Evolutionary conservation across 169 alveolate genomes (phyloP), one percentile per base, ranked within the genome.

Genomic region (Cryptosporidium muris): DNA sequence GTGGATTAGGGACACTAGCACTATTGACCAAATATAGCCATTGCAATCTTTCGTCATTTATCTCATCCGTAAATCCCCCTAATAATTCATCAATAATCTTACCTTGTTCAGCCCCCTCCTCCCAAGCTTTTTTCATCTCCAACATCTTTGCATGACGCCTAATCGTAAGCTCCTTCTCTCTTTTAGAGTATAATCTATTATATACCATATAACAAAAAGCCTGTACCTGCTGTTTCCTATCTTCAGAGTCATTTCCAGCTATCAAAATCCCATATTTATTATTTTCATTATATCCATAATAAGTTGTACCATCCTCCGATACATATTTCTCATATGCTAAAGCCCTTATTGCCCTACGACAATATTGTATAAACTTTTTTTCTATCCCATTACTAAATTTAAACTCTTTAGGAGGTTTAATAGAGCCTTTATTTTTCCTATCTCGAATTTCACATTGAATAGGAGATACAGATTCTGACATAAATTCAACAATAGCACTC

Each of bases 31-130:
- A 74, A 74, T 58, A 74, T 5, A 74, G 47, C 85, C 85, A 74
- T 74, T 74, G 85, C 34, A 74, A 36, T 38, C 85, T 74, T 56
- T 74, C 85, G 60, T 74, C 85, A 42, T 74, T 74, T 12, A 74
- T 45, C 12, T 74, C 85, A 43, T 74, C 49, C 2, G 85, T 58
- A 58, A 74, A 74, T 25, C 85, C 49, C n/a, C 60, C 60, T 3
- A 74, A 43, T n/a, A 74, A 34, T 7, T 58, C 63, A 0, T 74
- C 85, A 14, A 74, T 74, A 34, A 74, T 43, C 45, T 36, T 36
- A 4, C 85, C 85, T 7, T 74, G 48, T 16, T 11, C 68, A 38
- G 74, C 85, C 1, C 85, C 85, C 7, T 74, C 85, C 9, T 74
- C 85, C 85, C 85, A 74, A 14, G 74, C 43, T 74, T 58, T 74